Percentiles rank a stretch among this genome's conserved stretches.
phyloP scores from a whole-genome alignment of 2,329 filamentous ascomycete genomes.

The Rutstroemia sp. region DNA sequence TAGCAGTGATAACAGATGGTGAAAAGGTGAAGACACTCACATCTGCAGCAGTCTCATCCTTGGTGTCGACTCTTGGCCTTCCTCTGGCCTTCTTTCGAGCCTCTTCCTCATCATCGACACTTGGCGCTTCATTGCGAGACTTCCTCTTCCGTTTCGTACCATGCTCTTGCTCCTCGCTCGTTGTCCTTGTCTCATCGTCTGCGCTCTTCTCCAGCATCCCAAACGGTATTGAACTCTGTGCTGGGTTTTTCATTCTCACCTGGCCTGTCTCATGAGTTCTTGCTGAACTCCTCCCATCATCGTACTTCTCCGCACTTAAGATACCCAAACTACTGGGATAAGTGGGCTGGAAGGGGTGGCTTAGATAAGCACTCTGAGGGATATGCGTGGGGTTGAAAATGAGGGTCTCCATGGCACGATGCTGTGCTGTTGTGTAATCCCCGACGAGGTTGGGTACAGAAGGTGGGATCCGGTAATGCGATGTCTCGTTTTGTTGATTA shows the following conservation, averaged over 20 bases:
- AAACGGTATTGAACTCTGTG: slow-evolving; percentile 18
- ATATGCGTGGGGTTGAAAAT: slow-evolving; percentile 11
- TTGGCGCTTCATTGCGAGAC: slow-evolving; percentile 26
- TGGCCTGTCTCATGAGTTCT: slow-evolving; percentile 11
- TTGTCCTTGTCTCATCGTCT: slow-evolving; percentile 13
- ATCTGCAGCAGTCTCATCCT: slow-evolving; percentile 70
- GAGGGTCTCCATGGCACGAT: slow-evolving; percentile 19
- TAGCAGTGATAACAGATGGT: neutral
- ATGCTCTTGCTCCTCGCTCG: slow-evolving; percentile 19
- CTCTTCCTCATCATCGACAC: slow-evolving; percentile 35
- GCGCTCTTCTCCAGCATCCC: slow-evolving; percentile 18
- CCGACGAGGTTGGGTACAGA: slow-evolving; percentile 2
- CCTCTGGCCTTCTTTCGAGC: slow-evolving; percentile 59
- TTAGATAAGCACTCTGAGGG: slow-evolving; percentile 15
- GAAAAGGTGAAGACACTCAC: slow-evolving; percentile 43
- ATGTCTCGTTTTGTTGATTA: slow-evolving; percentile 10
- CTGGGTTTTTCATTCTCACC: slow-evolving; percentile 4
- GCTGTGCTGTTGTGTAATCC: slow-evolving; percentile 5
- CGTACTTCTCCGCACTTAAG: slow-evolving; percentile 40
- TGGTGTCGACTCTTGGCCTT: slow-evolving; percentile 66
- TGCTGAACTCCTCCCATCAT: slow-evolving; percentile 29
- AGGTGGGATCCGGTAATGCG: neutral
- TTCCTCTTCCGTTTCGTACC: slow-evolving; percentile 30
- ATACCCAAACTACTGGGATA: slow-evolving; percentile 28
- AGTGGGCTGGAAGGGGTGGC: slow-evolving; percentile 11